A percentile compares a stretch with the other conserved stretches of the same genome.
phyloP scores from a whole-genome alignment of 768 basidiomycete genomes.

The Lenzites betulinus region DNA sequence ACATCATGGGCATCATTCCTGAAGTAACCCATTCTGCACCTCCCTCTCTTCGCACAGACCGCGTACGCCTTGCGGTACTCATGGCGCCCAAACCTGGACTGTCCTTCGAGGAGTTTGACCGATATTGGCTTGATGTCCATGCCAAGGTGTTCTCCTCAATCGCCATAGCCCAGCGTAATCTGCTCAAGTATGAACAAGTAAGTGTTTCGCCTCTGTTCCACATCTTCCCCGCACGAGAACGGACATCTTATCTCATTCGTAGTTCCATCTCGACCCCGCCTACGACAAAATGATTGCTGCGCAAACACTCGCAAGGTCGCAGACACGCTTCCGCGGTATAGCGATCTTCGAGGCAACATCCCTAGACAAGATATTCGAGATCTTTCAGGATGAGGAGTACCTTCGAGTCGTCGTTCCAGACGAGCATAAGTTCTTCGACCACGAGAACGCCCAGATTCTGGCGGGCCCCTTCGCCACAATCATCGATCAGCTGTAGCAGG shows the following conservation, averaged over 20 bases:
- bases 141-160: slow-evolving; percentile 33
- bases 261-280: slow-evolving; percentile 25
- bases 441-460: slow-evolving; percentile 19
- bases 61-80: slow-evolving; percentile 33
- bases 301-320: slow-evolving; percentile 14
- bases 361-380: slow-evolving; percentile 20
- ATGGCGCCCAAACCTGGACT: slow-evolving; percentile 32
- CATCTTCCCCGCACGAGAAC: no score
- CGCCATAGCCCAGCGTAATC: slow-evolving; percentile 36
- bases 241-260: background rate
- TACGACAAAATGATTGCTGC: slow-evolving; percentile 11
- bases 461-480: slow-evolving; percentile 19
- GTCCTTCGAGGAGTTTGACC: slow-evolving; percentile 35
- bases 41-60: slow-evolving; percentile 29
- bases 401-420: slow-evolving; percentile 21
- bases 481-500: slow-evolving; percentile 15
- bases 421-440: slow-evolving; percentile 21
- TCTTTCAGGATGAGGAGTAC: slow-evolving; percentile 21
- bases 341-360: slow-evolving; percentile 21
- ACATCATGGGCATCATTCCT: background rate
- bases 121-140: slow-evolving; percentile 35
- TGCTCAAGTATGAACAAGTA: slow-evolving; percentile 41
- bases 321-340: slow-evolving; percentile 18
- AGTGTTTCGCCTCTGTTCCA: background rate
- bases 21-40: background rate